A percentile compares a stretch with the other conserved stretches of the same genome.
phyloP scores from a whole-genome alignment of 805 yeast genomes.

The Metschnikowia cerradonensis region DNA sequence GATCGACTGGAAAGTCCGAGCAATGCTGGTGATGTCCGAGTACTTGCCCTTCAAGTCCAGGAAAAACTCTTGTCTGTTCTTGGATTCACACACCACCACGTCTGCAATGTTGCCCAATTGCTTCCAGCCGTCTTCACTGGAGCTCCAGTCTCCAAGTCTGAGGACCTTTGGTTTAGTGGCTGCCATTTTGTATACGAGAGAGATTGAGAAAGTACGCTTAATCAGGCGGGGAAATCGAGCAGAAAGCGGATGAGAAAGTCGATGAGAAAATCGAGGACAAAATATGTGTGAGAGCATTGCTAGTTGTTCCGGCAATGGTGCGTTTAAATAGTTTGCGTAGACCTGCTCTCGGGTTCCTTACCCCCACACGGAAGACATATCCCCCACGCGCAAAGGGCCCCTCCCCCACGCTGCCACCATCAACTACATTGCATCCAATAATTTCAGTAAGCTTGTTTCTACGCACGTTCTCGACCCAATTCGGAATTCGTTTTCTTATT shows the following conservation, averaged over 20 bases:
- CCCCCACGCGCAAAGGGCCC: conserved; percentile 8
- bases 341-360: neutral
- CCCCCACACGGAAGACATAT: conserved; percentile 1
- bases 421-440: neutral
- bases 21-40: conserved; percentile 38
- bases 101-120: conserved; percentile 24
- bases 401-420: conserved; percentile 2
- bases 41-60: conserved; percentile 43
- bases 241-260: no score
- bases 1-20: conserved; percentile 53
- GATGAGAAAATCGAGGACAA: neutral
- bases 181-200: conserved; percentile 6
- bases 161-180: conserved; percentile 16
- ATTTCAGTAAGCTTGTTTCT: no score
- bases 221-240: neutral
- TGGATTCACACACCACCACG: conserved; percentile 34
- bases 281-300: neutral
- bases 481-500: no score
- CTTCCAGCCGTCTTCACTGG: conserved; percentile 13
- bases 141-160: conserved; percentile 17
- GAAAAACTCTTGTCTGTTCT: conserved; percentile 37
- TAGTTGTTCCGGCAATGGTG: neutral
- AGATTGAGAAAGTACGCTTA: neutral
- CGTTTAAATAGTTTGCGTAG: conserved; percentile 2
- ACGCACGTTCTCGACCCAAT: no score